Conservation (phyloP, 345 rosid genomes). For the Pelargonium nanum region DNA sequence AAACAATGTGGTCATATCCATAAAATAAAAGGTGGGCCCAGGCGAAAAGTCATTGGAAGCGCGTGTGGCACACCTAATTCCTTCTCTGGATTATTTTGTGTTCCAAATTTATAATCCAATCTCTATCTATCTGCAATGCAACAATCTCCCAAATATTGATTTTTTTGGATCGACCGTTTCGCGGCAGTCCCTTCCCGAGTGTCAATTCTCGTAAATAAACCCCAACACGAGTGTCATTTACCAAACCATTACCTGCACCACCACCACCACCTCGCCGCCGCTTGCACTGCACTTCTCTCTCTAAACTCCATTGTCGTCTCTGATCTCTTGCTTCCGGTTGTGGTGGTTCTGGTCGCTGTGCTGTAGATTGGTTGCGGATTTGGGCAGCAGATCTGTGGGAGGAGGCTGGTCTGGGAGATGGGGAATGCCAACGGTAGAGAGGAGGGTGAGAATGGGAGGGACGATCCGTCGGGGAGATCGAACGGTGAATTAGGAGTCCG, state of each 20-base stretch:
- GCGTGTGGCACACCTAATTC: no score
- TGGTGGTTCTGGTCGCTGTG: not conserved
- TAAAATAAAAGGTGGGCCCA: no score
- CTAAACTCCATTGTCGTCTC: not conserved
- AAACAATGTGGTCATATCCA: no score
- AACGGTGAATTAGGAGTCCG: slow-evolving; percentile 19
- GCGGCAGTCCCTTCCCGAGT: not conserved
- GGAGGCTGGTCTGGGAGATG: slow-evolving; percentile 27
- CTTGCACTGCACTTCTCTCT: not conserved
- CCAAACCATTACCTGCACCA: not conserved
- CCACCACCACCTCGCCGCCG: not conserved
- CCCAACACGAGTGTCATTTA: not conserved
- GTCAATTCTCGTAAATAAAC: not conserved
- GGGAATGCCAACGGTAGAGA: slow-evolving; percentile 79
- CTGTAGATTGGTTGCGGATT: not conserved
- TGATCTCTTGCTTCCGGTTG: not conserved
- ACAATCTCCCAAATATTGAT: no score
- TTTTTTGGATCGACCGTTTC: not conserved
- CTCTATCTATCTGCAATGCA: no score
- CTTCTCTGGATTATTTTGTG: no score
- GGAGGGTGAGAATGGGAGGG: slow-evolving; percentile 8
- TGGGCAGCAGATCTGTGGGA: slow-evolving; percentile 8
- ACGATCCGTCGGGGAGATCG: slow-evolving; percentile 25
- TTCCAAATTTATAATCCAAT: no score
- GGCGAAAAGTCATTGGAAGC: no score